Evolutionary conservation across 495 filamentous ascomycete species (phyloP).

Genomic region (Hypoxylon perforatum): DNA sequence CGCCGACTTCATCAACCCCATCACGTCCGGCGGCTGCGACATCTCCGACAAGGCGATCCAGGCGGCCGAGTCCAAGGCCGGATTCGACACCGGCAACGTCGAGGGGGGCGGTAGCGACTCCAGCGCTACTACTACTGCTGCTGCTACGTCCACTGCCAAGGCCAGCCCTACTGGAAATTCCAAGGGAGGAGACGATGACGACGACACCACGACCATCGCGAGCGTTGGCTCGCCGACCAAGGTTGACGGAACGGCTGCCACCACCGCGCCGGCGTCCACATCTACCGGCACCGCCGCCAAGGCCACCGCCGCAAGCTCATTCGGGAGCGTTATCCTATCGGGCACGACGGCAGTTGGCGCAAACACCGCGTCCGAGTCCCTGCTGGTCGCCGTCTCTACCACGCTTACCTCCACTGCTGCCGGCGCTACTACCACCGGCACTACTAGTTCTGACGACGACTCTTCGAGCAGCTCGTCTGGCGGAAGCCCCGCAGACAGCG

Average conservation of each 20-base stretch:
- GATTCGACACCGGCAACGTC: constrained; percentile 26
- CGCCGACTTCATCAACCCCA: constrained; percentile 42
- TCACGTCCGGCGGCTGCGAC: constrained; percentile 43
- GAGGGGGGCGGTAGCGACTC: background rate
- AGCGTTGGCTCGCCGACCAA: constrained; percentile 25
- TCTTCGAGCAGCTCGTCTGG: constrained; percentile 7
- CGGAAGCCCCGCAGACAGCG: constrained; percentile 18
- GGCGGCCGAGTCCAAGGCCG: constrained; percentile 37
- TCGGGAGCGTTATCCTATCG: constrained; percentile 8
- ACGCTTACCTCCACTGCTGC: constrained; percentile 17
- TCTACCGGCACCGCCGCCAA: constrained; percentile 15
- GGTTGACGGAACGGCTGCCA: constrained; percentile 8
- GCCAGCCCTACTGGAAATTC: constrained; percentile 13
- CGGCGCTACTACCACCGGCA: constrained; percentile 7
- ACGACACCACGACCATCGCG: constrained; percentile 5
- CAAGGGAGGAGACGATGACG: constrained; percentile 5
- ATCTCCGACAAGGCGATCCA: constrained; percentile 39
- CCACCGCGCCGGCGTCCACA: constrained; percentile 4
- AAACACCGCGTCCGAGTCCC: constrained; percentile 19
- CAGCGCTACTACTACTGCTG: background rate
- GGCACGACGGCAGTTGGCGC: constrained; percentile 28
- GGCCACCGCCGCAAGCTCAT: background rate
- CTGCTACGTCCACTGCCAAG: constrained; percentile 5
- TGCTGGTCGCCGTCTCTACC: constrained; percentile 24
- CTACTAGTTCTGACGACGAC: constrained; percentile 14